Base-by-base conservation (phyloP, 805 yeast species). In the Ogataea wickerhamii region DNA sequence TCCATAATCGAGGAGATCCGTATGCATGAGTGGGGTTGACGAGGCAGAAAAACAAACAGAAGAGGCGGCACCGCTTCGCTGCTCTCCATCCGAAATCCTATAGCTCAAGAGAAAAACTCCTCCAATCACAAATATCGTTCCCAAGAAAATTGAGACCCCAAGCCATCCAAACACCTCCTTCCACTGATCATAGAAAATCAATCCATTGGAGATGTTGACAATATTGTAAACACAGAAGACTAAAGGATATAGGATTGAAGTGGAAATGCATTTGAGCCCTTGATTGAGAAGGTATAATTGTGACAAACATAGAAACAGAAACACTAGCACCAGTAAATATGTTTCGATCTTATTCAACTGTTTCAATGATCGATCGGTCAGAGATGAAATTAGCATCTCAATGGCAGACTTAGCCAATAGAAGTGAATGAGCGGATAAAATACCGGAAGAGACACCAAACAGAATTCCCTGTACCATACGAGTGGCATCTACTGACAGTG, bases 151-250 rank as follows among this genome's bases (percentile, higher is more conserved):
- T 55, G 67, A 67, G 2, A 62, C 28, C 2, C 69, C 61, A 37
- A 64, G 68, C 18, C 44, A 22, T 7, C 48, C 41, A 3, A 64
- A 49, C 12, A 75, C 55, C 8, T 60, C 53, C 7, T 58, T 54
- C 47, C 80, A 64, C 51, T 80, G 86, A 31, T 71, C 61, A 41
- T 72, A 74, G 51, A 78, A 72, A 6, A 83, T 66, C 28, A 84
- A 59, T 13, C 84, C 80, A 59, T 86, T 86, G 44, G 77, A 64
- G 24, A 80, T 73, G 47, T 83, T 82, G 41, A 74, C 68, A 34
- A 85, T 63, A 64, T 86, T 88, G 67, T 83, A 87, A 31, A 86
- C 76, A 60, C 93, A 82, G 58, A 88, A 88, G 23, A 88, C 84
- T 45, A 88, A 64, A 1, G 96, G 96, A 55, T 87, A 88, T 22